These are phyloP conservation scores for Acer saccharum DNA, from an alignment of 345 rosid genomes.

Conservation along the genomic window DNA sequence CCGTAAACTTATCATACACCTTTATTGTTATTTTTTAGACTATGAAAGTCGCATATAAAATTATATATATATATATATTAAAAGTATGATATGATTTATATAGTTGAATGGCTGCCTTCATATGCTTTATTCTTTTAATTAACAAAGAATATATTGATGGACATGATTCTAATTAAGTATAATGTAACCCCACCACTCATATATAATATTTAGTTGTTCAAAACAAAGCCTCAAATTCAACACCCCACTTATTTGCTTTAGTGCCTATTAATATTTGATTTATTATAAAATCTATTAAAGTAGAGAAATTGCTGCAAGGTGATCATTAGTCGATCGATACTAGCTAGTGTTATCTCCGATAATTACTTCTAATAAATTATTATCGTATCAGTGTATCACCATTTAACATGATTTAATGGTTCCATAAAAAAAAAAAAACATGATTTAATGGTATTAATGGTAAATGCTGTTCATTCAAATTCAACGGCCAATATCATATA, in stretches of 20 bases:
- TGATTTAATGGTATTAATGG: too few species aligned
- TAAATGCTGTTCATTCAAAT: too few species aligned
- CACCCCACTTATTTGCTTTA: not conserved
- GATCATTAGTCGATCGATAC: too few species aligned
- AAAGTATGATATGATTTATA: not conserved
- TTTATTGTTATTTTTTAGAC: not conserved
- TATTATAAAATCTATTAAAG: too few species aligned
- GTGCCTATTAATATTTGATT: not conserved
- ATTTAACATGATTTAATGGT: too few species aligned
- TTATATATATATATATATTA: not conserved
- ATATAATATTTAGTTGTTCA: not conserved
- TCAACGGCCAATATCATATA: too few species aligned
- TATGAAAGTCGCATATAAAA: not conserved
- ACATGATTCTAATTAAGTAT: not conserved
- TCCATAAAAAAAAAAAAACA: too few species aligned
- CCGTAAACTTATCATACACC: not conserved
- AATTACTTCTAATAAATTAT: too few species aligned
- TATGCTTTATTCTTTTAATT: conserved; percentile 14
- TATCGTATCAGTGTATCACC: too few species aligned
- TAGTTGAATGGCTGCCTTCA: conserved; percentile 5
- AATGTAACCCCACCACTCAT: not conserved
- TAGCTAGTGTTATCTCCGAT: too few species aligned
- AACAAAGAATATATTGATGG: not conserved
- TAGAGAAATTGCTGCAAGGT: too few species aligned
- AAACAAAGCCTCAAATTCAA: not conserved